These are phyloP conservation scores for Acanthamoeba lenticulata DNA, from an alignment of 208 protist species.

Conservation along the genomic window DNA sequence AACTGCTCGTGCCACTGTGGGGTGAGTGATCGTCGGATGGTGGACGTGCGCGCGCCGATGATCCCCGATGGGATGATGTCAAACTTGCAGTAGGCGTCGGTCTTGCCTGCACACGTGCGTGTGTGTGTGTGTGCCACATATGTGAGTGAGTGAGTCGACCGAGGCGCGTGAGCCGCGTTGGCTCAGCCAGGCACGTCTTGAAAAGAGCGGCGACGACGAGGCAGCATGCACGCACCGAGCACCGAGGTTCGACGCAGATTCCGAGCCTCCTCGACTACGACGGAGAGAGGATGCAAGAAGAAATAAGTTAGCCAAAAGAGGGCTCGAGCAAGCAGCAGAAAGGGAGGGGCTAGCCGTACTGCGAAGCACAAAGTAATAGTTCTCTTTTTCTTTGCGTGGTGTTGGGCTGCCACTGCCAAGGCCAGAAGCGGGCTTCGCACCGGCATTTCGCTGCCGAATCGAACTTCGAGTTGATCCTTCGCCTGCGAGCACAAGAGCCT, in stretches of 20 bases:
- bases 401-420: not conserved
- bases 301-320: not conserved
- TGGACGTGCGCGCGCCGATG: slow-evolving; percentile 49
- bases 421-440: not conserved
- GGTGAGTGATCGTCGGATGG: slow-evolving; percentile 42
- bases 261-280: slow-evolving; percentile 20
- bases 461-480: not conserved
- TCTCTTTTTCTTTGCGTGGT: too few species aligned
- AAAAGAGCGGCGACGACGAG: not conserved
- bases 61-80: slow-evolving; percentile 63
- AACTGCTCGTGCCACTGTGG: slow-evolving; percentile 62
- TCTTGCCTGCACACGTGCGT: not conserved
- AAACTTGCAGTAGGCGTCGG: slow-evolving; percentile 39
- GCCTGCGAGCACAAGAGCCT: not conserved
- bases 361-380: slow-evolving; percentile 50
- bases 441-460: not conserved
- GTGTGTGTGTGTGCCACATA: not conserved
- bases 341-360: not conserved
- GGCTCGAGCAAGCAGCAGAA: not conserved
- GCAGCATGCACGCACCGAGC: not conserved
- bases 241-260: slow-evolving; percentile 35
- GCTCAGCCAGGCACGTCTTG: too few species aligned
- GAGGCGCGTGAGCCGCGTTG: too few species aligned
- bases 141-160: not conserved
- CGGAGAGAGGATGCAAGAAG: not conserved